Percentiles rank a stretch among this genome's conserved stretches.
Conservation (phyloP, 805 yeast species). For the Lachancea meyersii region DNA sequence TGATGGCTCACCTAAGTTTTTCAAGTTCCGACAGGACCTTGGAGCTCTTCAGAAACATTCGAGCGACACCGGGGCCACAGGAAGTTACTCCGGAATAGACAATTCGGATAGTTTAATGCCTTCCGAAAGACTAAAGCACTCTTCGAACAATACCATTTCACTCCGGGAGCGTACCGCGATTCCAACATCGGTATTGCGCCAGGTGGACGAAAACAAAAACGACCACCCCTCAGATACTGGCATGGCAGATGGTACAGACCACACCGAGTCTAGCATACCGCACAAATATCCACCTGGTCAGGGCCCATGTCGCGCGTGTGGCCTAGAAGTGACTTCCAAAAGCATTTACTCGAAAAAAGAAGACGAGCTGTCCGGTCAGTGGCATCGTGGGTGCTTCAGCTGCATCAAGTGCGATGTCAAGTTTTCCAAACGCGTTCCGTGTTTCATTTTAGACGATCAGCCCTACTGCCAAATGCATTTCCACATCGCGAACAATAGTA, state of each 20-base stretch:
- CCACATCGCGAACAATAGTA: constrained; percentile 67
- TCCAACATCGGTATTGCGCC: no score
- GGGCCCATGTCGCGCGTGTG: constrained; percentile 81
- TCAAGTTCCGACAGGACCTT: constrained; percentile 15
- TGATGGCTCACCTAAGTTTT: constrained; percentile 23
- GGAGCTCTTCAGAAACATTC: neutral
- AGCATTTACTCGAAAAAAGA: constrained; percentile 77
- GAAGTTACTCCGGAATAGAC: neutral
- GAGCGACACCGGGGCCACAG: constrained; percentile 1
- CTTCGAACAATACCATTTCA: neutral
- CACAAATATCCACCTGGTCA: constrained; percentile 48
- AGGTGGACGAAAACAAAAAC: no score
- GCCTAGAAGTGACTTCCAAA: constrained; percentile 47
- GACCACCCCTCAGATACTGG: no score
- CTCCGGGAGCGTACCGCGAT: neutral
- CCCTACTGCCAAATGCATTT: constrained; percentile 80
- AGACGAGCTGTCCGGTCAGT: constrained; percentile 69
- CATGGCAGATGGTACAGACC: no score
- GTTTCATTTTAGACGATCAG: constrained; percentile 69
- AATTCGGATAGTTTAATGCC: neutral
- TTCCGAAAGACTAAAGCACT: neutral
- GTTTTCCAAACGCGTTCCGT: constrained; percentile 55
- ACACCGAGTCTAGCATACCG: neutral
- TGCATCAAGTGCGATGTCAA: constrained; percentile 58
- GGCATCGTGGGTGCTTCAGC: constrained; percentile 85